Evolutionary conservation across 768 basidiomycete species (phyloP), one percentile per base, ranked within the genome.

Genomic region (Cystofilobasidium ferigula): DNA sequence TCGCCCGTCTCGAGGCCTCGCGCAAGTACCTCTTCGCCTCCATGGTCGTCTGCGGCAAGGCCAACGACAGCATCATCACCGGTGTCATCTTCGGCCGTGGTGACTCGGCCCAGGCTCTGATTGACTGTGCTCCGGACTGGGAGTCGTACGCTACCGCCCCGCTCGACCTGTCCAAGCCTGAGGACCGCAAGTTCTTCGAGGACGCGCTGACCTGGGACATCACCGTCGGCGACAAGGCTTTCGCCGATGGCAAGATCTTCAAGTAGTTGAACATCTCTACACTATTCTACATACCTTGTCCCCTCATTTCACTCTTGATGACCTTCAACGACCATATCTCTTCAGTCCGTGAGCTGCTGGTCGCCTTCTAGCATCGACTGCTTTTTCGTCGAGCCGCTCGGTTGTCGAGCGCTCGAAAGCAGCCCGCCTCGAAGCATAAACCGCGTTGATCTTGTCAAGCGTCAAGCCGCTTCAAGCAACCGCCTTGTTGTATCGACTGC

Each of bases 1-100:
- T 93, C 84, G 78, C 93, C 82, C 89, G 95, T 65, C 85, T 99
- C 12, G 95, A 98, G 80, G 95, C 85, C 13, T 91, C 92, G 28
- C 86, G 94, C 78, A 71, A 71, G 78, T 94, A 95, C 81, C 82
- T 93, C 70, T 95, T 97, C 77, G 94, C 86, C 18, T 93, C 89
- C 51, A 76, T 91, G 54, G 91, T 89, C 75, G 95, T 99, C 26
- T 84, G 93, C 66, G 94, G 95, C 74, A 78, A 78, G 72, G 60
- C 80, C 74, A 87, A 88, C 78, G 80, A 88, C 78, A 88, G 86
- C 45, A 63, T 86, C 74, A 90, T 95, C 78, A 74, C 84, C 53
- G 95, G 95, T 74, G 84, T 78, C 58, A 77, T 98, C 71, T 86
- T 99, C 78, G 75, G 82, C 68, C 87, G 94, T 61, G 95, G 95